Evolutionary conservation across 2,329 filamentous ascomycete genomes (phyloP), one percentile per base, ranked within the genome.

Genomic region (Cryphonectria parasitica): DNA sequence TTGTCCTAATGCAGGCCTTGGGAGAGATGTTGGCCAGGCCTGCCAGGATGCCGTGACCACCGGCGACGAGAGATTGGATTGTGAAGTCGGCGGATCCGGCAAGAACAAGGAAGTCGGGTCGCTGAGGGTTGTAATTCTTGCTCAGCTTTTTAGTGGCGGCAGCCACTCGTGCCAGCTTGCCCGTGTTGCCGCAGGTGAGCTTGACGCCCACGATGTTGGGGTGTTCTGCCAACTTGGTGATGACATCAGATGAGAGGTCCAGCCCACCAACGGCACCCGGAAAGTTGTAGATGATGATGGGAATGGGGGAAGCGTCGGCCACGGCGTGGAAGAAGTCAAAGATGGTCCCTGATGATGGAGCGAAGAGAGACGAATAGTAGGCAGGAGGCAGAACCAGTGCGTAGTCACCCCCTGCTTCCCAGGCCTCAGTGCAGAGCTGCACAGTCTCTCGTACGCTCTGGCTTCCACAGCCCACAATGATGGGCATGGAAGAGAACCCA

Each of bases 391-490:
- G 85, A 3, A 95, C 87, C 69, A 96, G 85, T 8, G 91, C 91
- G 75, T 91, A 93, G 80, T 94, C 91, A 74, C 90, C 92, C 69
- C 92, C 93, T 52, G 88, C 85, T 41, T 86, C 84, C 75, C 87
- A 88, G 19, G 92, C 92, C 77, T 94, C 91, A 71, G 84, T 81
- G 82, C 91, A 94, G 71, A 91, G 83, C 71, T 89, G 84, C 72
- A 95, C 87, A 25, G 90, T 90, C 81, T 95, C 92, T 69, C 90
- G 86, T 11, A 90, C 92, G 66, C 91, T 93, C 76, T 93, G 90
- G 66, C 88, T 87, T 68, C 91, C 91, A 75, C 90, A 92, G 60
- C 93, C 92, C 45, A 93, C 92, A 72, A 95, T 92, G 73, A 95
- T 81, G 52, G 92, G 91, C 80, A 94, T 84, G 74, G 87, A 81